Percentiles rank a stretch among this genome's conserved stretches.
These are phyloP conservation scores for Trichoderma orchidacearum DNA, from an alignment of 495 filamentous ascomycete genomes.

Conservation along the genomic window DNA sequence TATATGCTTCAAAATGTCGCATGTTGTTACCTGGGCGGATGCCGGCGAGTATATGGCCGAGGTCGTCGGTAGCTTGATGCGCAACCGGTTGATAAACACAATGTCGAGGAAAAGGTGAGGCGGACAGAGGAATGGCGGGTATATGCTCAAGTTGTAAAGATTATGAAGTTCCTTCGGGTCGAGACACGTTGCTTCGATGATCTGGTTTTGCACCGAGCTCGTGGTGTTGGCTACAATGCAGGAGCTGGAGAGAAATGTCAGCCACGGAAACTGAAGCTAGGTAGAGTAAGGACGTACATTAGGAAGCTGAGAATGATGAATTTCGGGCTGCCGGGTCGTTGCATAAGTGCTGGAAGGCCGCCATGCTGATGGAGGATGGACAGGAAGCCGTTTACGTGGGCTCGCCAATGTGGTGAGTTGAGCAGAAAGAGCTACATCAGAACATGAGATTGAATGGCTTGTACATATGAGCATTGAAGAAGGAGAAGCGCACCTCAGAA, in stretches of 20 bases:
- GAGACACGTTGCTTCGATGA: slow-evolving; percentile 5
- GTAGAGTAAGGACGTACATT: neutral
- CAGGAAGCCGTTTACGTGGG: neutral
- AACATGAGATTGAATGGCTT: neutral
- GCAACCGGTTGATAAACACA: slow-evolving; percentile 12
- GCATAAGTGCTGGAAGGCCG: neutral
- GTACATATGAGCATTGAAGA: neutral
- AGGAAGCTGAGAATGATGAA: neutral
- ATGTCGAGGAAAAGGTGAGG: slow-evolving; percentile 11
- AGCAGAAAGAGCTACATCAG: neutral
- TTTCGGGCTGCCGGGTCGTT: neutral
- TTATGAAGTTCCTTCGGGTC: slow-evolving; percentile 8
- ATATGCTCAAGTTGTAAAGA: slow-evolving; percentile 1
- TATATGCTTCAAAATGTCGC: neutral
- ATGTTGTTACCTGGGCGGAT: neutral
- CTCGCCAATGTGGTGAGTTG: neutral
- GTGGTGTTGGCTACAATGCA: slow-evolving; percentile 15
- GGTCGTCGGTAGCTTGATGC: slow-evolving; percentile 2
- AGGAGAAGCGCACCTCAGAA: slow-evolving; percentile 6
- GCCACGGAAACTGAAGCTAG: neutral
- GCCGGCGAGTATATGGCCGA: neutral
- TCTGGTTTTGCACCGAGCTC: slow-evolving; percentile 11
- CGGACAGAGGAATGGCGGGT: slow-evolving; percentile 11
- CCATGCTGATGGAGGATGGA: neutral
- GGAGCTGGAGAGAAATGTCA: slow-evolving; percentile 6